These are phyloP conservation scores for Metarhizium robertsii DNA, from an alignment of 2,329 filamentous ascomycete genomes.

Conservation along the genomic window DNA sequence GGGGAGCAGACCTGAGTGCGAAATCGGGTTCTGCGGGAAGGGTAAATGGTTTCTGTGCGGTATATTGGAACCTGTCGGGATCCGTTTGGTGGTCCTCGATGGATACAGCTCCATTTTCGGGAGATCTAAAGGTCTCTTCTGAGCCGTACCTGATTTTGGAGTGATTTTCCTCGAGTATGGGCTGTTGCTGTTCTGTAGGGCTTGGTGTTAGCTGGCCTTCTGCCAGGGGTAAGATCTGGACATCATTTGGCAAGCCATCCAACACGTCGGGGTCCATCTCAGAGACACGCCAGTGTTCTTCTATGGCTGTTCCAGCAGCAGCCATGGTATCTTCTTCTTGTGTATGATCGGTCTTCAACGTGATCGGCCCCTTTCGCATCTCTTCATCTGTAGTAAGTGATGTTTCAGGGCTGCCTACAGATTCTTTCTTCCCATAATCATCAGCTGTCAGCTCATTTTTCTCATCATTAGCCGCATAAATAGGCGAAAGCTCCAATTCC, in stretches of 20 bases:
- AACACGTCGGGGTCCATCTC: not conserved
- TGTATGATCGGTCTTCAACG: not conserved
- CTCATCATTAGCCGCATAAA: not conserved
- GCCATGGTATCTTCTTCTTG: not conserved
- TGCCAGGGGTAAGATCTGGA: not conserved
- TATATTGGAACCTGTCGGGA: not conserved
- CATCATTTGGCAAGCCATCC: not conserved
- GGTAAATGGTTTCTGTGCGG: not conserved
- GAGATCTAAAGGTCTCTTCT: not conserved
- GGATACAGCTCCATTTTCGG: not conserved
- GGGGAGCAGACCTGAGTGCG: not conserved
- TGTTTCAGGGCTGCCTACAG: not conserved
- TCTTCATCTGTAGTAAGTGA: not conserved
- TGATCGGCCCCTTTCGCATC: not conserved
- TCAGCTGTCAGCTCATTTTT: not conserved
- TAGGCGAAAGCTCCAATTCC: not conserved
- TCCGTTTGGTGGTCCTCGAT: not conserved
- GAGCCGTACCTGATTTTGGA: not conserved
- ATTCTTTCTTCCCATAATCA: not conserved
- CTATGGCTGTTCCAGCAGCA: not conserved
- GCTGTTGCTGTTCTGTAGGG: not conserved
- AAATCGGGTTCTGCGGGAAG: not conserved
- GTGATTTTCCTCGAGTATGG: not conserved
- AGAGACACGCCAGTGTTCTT: not conserved
- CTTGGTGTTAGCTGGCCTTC: not conserved